phyloP scores from a whole-genome alignment of 169 alveolate species.

The Ophryocystis elektroscirrha region DNA sequence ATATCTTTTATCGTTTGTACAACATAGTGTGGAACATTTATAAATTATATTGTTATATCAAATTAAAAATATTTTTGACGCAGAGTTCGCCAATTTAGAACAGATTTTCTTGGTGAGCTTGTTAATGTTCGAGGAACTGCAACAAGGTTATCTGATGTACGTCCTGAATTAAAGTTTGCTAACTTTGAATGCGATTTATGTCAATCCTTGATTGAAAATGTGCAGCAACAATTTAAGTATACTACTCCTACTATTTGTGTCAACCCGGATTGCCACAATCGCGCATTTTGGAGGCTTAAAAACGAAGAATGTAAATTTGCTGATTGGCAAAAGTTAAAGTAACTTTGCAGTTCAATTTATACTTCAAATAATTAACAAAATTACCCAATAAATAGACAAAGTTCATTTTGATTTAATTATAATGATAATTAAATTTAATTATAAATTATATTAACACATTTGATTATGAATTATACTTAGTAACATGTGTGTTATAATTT shows the following conservation, averaged over 20 bases:
- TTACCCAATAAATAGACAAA: too few species aligned
- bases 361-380: too few species aligned
- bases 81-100: slow-evolving; percentile 36
- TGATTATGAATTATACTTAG: too few species aligned
- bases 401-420: too few species aligned
- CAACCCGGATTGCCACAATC: slow-evolving; percentile 36
- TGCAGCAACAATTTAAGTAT: slow-evolving; percentile 71
- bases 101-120: slow-evolving; percentile 69
- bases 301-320: slow-evolving; percentile 54
- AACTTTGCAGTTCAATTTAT: too few species aligned
- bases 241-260: too few species aligned
- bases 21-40: too few species aligned
- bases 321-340: slow-evolving; percentile 76
- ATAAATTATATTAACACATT: too few species aligned
- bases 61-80: not conserved
- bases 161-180: slow-evolving; percentile 78
- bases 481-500: too few species aligned
- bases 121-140: slow-evolving; percentile 72
- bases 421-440: too few species aligned
- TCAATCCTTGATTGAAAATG: slow-evolving; percentile 52
- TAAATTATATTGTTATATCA: too few species aligned
- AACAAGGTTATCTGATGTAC: slow-evolving; percentile 82
- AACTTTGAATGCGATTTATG: slow-evolving; percentile 71
- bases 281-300: slow-evolving; percentile 61
- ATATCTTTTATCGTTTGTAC: too few species aligned